phyloP scores from a whole-genome alignment of 352 stramenopile genomes.

The Globisporangium uncinulatum region DNA sequence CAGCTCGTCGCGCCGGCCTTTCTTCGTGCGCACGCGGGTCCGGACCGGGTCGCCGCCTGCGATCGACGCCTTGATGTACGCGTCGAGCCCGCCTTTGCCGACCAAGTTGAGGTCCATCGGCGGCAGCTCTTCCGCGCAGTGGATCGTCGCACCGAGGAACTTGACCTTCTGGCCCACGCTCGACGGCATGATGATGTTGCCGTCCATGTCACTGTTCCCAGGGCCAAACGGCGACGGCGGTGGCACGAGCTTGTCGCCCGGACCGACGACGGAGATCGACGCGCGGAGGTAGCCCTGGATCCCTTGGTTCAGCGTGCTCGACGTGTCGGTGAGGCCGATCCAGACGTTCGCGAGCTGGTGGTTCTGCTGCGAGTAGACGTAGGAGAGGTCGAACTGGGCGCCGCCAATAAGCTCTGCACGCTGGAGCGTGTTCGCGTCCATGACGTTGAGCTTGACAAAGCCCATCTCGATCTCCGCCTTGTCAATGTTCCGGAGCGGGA shows the following conservation, averaged over 20 bases:
- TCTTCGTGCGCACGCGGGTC: slow-evolving; percentile 63
- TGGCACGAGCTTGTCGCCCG: slow-evolving; percentile 27
- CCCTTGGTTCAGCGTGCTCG: slow-evolving; percentile 73
- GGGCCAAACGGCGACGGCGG: slow-evolving; percentile 29
- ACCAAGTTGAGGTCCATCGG: slow-evolving; percentile 56
- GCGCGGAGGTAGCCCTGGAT: slow-evolving; percentile 90
- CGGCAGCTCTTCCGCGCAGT: slow-evolving; percentile 54
- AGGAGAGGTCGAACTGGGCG: slow-evolving; percentile 83
- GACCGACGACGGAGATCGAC: slow-evolving; percentile 84
- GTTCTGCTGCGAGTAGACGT: slow-evolving; percentile 82
- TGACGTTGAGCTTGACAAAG: slow-evolving; percentile 72
- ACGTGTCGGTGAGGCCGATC: slow-evolving; percentile 86
- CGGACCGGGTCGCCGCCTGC: slow-evolving; percentile 31
- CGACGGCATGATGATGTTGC: slow-evolving; percentile 73
- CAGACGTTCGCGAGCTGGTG: slow-evolving; percentile 89
- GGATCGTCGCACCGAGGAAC: slow-evolving; percentile 55
- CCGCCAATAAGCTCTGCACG: slow-evolving; percentile 87
- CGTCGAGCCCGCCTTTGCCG: slow-evolving; percentile 57
- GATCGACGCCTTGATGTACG: slow-evolving; percentile 47
- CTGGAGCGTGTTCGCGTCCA: slow-evolving; percentile 83
- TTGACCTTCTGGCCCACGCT: slow-evolving; percentile 45
- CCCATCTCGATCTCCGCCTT: slow-evolving; percentile 83
- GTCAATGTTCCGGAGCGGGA: slow-evolving; percentile 68
- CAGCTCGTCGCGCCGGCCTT: slow-evolving; percentile 52
- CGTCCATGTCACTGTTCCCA: slow-evolving; percentile 35